Evolutionary conservation across 129 eudicot species (phyloP).

Genomic region (Artemisia annua): DNA sequence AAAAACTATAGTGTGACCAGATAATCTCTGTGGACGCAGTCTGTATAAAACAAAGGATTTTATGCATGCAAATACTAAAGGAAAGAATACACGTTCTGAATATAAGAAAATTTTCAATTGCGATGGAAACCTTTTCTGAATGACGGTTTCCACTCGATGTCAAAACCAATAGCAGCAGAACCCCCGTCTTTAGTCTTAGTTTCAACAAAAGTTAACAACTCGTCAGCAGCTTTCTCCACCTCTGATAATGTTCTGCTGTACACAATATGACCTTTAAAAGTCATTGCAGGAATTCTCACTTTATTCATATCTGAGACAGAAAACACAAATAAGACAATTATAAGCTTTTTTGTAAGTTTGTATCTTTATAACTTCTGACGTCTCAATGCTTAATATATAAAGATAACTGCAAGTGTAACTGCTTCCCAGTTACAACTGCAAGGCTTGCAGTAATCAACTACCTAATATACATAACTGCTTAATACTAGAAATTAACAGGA

Average conservation of each 20-base stretch:
- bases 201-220: slow-evolving; percentile 58
- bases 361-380: not conserved
- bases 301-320: slow-evolving; percentile 35
- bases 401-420: not conserved
- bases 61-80: not conserved
- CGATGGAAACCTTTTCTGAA: slow-evolving; percentile 55
- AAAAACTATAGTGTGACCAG: not conserved
- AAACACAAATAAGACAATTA: slow-evolving; percentile 9
- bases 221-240: slow-evolving; percentile 72
- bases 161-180: slow-evolving; percentile 59
- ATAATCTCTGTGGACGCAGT: not conserved
- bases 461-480: no score
- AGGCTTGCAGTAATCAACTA: no score
- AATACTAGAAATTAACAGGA: no score
- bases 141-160: slow-evolving; percentile 84
- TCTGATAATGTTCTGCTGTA: slow-evolving; percentile 69
- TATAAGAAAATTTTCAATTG: not conserved
- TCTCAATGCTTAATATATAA: not conserved
- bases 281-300: slow-evolving; percentile 48
- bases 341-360: not conserved
- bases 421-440: no score
- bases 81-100: not conserved
- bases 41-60: not conserved
- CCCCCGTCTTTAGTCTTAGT: slow-evolving; percentile 45
- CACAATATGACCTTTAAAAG: slow-evolving; percentile 62